Base-by-base conservation (phyloP, 2,329 filamentous ascomycete genomes). In the Juglanconis sp. region DNA sequence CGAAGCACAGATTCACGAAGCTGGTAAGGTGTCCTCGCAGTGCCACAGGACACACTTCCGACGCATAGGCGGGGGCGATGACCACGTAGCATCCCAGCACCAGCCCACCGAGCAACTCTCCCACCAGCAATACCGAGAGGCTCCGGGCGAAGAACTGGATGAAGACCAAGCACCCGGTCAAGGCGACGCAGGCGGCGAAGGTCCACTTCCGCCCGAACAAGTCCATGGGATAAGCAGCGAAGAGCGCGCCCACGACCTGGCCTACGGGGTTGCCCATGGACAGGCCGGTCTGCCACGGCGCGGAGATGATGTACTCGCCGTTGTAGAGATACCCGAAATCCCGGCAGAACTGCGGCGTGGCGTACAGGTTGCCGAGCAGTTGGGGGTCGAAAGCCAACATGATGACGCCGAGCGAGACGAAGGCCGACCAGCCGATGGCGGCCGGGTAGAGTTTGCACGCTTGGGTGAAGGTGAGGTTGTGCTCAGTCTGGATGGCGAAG, bases 371-470 rank as follows among this genome's bases (percentile, higher is more conserved):
- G 31, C 84, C 84, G 17, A 88, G 77, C 9, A 89, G 78, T 68
- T 88, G 85, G 0, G 84, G 82, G 68, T 88, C 86, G 66, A 88
- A 89, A 4, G 84, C 84, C 47, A 81, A 70, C 82, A 86, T 86
- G 64, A 87, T 81, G 42, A 87, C 81, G 6, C 82, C 82, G 2
- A 86, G 72, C 4, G 81, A 84, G 64, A 87, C 83, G 66, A 84
- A 85, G 47, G 79, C 74, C 7, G 82, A 84, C 85, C 84, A 87
- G 15, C 69, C 73, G 24, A 80, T 76, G 7, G 79, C 77, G 32
- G 73, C 72, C 13, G 79, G 79, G 61, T 80, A 81, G 40, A 79
- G 69, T 56, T 67, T 71, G 57, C 75, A 66, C 0, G 78, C 77
- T 40, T 79, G 65, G 55, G 68, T 58, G 64, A 81, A 79, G 32